Evolutionary conservation across 106 monocot species (phyloP), one percentile per base, ranked within the genome.

Genomic region (Alisma plantagoaquatica): DNA sequence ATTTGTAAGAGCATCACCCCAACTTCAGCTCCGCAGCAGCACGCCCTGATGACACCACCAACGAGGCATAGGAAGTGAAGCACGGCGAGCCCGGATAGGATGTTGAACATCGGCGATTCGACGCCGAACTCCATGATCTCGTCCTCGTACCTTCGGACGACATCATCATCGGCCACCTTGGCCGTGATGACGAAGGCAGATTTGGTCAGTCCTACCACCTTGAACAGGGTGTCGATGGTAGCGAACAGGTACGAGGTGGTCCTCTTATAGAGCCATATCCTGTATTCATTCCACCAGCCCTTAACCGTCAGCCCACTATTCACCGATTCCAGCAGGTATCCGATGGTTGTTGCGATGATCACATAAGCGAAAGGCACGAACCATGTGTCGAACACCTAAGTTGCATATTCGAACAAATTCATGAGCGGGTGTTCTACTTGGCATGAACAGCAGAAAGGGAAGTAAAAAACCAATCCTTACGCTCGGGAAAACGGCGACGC

Each of bases 241-340:
- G 70, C 81, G 21, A 81, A 86, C 14, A 73, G 57, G 73, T 82
- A 92, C 3, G 85, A 78, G 18, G 82, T 75, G 7, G 54, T 43
- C 49, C 85, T 78, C 53, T 62, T 81, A 32, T 51, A 73, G 4
- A 86, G 22, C 78, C 75, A 76, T 49, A 85, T 82, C 57, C 91
- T 75, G 31, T 63, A 43, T 31, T 71, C 73, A 33, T 92, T 92
- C 86, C 86, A 86, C 92, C 86, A 92, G 17, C 64, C 69, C 11
- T 20, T 56, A 0, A 69, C 0, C 1, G 79, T 72, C 2, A 38
- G 20, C 10, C 69, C 72, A 23, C 47, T 25, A 12, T 16, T 10
- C 1, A 78, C 42, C 2, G 68, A 43, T 28, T 79, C 79, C 3
- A 10, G 32, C 41, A 76, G 21, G 69, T 65, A 65, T 25, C 54